Base-by-base conservation (phyloP, 2,329 filamentous ascomycete genomes). In the Cephalotrichum gorgonifer region DNA sequence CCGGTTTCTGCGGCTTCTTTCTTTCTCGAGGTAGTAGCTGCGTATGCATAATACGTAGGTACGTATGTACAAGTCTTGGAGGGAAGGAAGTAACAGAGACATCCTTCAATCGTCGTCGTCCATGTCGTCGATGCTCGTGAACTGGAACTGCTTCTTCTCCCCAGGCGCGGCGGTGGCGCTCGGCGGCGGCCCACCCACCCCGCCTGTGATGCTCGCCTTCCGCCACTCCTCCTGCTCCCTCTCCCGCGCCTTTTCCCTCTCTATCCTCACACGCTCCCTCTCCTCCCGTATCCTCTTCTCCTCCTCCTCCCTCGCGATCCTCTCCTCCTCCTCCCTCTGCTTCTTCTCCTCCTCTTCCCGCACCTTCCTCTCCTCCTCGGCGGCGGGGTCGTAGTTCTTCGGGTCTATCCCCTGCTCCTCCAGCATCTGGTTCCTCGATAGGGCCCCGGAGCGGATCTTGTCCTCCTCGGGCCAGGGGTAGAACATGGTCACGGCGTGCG, bases 391-490 rank as follows among this genome's bases (percentile, higher is more conserved):
- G 58, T 77, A 78, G 31, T 71, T 73, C 48, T 68, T 73, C 8
- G 79, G 80, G 59, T 86, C 78, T 54, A 78, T 73, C 7, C 81
- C 83, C 48, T 72, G 66, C 56, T 85, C 81, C 5, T 75, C 55
- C 53, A 88, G 72, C 23, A 72, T 66, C 57, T 88, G 81, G 42
- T 79, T 75, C 8, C 72, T 69, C 0, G 81, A 83, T 39, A 94
- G 70, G 2, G 81, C 81, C 31, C 88, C 86, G 15, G 70, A 68
- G 28, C 79, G 76, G 53, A 93, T 86, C 51, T 80, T 76, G 28
- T 83, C 78, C 53, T 87, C 81, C 26, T 71, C 72, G 1, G 87
- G 87, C 87, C 87, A 94, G 1, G 88, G 87, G 43, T 81, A 74
- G 67, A 89, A 94, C n/a, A 70, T 60, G 33, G 75, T 69, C 9